A percentile compares a stretch with the other conserved stretches of the same genome.
These are phyloP conservation scores for Claviceps humidiphila DNA, from an alignment of 2,329 filamentous ascomycete genomes.

Conservation along the genomic window DNA sequence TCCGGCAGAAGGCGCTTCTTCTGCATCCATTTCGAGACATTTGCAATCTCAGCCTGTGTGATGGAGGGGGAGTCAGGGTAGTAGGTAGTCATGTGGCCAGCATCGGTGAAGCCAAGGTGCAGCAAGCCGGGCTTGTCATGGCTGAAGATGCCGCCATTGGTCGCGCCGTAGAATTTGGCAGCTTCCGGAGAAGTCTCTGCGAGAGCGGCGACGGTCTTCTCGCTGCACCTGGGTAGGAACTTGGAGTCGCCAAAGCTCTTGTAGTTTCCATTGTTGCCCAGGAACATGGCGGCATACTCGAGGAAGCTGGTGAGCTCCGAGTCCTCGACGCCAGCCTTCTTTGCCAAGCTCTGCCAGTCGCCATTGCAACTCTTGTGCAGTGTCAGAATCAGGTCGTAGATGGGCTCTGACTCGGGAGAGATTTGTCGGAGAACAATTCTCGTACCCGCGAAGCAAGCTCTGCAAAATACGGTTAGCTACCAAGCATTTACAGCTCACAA, in stretches of 20 bases:
- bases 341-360: conserved; percentile 55
- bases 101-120: conserved; percentile 63
- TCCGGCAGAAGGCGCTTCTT: conserved; percentile 59
- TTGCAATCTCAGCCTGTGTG: conserved; percentile 60
- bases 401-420: conserved; percentile 67
- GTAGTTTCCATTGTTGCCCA: conserved; percentile 74
- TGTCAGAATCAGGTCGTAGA: conserved; percentile 68
- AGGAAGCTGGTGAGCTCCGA: conserved; percentile 56
- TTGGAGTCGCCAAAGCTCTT: conserved; percentile 80
- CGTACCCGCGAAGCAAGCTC: conserved; percentile 63
- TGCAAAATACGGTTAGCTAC: conserved; percentile 18
- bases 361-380: conserved; percentile 54
- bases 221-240: conserved; percentile 60
- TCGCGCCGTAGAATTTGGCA: conserved; percentile 50
- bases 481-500: background rate
- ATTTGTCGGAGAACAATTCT: conserved; percentile 70
- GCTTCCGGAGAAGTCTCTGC: conserved; percentile 48
- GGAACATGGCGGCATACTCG: conserved; percentile 65
- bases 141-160: conserved; percentile 60
- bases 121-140: conserved; percentile 49
- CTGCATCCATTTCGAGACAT: conserved; percentile 60
- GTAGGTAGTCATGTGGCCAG: conserved; percentile 69
- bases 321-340: conserved; percentile 50
- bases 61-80: conserved; percentile 66
- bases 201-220: conserved; percentile 50